These are phyloP conservation scores for Bertia moriformis DNA, from an alignment of 2,329 filamentous ascomycete genomes.

Conservation along the genomic window DNA sequence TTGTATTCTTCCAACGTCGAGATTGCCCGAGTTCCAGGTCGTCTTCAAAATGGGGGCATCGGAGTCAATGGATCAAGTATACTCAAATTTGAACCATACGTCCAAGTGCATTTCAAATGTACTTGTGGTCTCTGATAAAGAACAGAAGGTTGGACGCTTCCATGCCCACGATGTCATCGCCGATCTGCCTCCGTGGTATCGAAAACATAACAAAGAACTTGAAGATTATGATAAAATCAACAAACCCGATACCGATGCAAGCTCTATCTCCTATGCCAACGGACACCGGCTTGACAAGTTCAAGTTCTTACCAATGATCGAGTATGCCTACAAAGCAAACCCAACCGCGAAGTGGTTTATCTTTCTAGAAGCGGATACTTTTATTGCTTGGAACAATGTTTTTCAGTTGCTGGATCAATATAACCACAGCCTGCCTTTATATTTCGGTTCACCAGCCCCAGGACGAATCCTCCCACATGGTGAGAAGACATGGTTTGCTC, in stretches of 20 bases:
- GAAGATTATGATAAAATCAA: constrained; percentile 23
- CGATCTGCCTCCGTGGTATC: constrained; percentile 21
- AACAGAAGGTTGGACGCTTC: constrained; percentile 24
- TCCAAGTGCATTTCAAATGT: constrained; percentile 32
- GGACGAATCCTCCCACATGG: too few species aligned
- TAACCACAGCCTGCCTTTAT: constrained; percentile 24
- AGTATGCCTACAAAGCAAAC: constrained; percentile 28
- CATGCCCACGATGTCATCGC: constrained; percentile 27
- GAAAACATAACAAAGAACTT: constrained; percentile 16
- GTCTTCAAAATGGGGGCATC: constrained; percentile 32
- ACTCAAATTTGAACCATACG: constrained; percentile 32
- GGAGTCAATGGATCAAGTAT: constrained; percentile 21
- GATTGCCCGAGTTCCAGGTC: too few species aligned
- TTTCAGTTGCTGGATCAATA: constrained; percentile 32
- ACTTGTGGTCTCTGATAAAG: constrained; percentile 34
- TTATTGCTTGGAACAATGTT: constrained; percentile 26
- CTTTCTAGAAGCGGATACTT: constrained; percentile 41
- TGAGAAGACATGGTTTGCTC: constrained; percentile 27
- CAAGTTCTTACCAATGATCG: constrained; percentile 41
- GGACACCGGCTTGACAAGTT: constrained; percentile 40
- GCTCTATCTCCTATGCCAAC: constrained; percentile 13
- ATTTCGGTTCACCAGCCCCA: constrained; percentile 32
- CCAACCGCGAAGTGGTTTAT: constrained; percentile 37
- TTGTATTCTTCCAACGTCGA: too few species aligned
- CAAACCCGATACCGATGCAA: constrained; percentile 14